These are phyloP conservation scores for Wickerhamiella siamensis DNA, from an alignment of 805 yeast genomes.

Conservation along the genomic window DNA sequence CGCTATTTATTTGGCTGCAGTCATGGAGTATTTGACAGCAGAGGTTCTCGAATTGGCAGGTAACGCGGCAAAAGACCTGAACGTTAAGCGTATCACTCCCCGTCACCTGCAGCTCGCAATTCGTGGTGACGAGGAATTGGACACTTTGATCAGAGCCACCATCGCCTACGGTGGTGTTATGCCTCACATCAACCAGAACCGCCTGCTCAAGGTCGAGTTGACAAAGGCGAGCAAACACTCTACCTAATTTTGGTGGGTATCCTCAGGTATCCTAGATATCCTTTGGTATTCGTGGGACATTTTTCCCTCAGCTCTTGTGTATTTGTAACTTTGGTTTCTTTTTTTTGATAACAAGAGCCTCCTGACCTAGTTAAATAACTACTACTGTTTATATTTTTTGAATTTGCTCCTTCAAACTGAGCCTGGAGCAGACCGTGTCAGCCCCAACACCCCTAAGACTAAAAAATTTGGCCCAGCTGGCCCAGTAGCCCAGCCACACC, in stretches of 20 bases:
- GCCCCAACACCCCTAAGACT: not conserved
- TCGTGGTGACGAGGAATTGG: conserved; percentile 97
- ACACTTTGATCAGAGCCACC: conserved; percentile 85
- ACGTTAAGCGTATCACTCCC: conserved; percentile 97
- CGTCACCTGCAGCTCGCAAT: conserved; percentile 97
- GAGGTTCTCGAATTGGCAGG: conserved; percentile 97
- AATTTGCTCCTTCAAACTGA: too few species aligned
- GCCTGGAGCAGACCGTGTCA: too few species aligned
- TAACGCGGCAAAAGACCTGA: conserved; percentile 98
- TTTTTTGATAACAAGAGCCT: too few species aligned
- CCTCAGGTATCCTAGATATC: too few species aligned
- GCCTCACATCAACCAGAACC: conserved; percentile 91
- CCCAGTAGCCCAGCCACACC: not conserved
- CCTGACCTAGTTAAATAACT: too few species aligned
- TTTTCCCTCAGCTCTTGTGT: too few species aligned
- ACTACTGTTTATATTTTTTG: too few species aligned
- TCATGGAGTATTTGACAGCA: conserved; percentile 91
- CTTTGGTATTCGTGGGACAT: too few species aligned
- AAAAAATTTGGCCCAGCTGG: not conserved
- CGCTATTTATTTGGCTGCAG: conserved; percentile 92
- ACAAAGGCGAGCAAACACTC: conserved; percentile 27
- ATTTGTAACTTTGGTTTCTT: not conserved
- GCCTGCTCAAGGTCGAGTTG: conserved; percentile 50
- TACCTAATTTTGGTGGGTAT: too few species aligned
- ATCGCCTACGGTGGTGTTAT: conserved; percentile 99